These are phyloP conservation scores for Leccinum laetum DNA, from an alignment of 1,284 basidiomycete genomes.

Conservation along the genomic window DNA sequence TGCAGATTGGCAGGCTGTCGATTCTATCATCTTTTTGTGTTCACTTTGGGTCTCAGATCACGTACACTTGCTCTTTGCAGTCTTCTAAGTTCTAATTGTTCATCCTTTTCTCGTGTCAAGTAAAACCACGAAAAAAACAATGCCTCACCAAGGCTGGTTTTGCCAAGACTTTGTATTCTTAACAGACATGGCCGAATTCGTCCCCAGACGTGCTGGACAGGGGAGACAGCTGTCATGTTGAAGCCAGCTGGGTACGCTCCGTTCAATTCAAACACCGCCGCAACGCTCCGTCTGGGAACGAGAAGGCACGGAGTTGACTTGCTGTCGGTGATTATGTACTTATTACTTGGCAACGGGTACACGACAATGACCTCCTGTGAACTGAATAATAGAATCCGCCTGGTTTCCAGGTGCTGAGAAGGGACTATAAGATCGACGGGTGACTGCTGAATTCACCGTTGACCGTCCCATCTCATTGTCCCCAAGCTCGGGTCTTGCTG, in stretches of 20 bases:
- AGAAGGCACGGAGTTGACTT: background rate
- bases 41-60: background rate
- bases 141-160: no score
- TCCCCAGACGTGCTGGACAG: no score
- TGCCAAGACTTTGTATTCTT: background rate
- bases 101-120: background rate
- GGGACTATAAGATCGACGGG: background rate
- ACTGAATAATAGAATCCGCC: background rate
- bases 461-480: background rate
- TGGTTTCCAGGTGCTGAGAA: background rate
- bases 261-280: no score
- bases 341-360: background rate
- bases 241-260: no score
- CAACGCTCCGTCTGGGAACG: no score
- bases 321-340: background rate
- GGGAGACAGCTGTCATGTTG: no score
- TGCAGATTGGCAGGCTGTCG: background rate
- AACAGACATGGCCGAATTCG: background rate
- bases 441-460: background rate
- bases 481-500: background rate
- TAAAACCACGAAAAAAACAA: background rate
- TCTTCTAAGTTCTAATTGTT: background rate
- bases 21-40: background rate
- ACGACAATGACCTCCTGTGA: background rate
- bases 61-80: background rate